These are phyloP conservation scores for Cajanus cajan DNA, from an alignment of 306 rosid genomes.

Conservation along the genomic window DNA sequence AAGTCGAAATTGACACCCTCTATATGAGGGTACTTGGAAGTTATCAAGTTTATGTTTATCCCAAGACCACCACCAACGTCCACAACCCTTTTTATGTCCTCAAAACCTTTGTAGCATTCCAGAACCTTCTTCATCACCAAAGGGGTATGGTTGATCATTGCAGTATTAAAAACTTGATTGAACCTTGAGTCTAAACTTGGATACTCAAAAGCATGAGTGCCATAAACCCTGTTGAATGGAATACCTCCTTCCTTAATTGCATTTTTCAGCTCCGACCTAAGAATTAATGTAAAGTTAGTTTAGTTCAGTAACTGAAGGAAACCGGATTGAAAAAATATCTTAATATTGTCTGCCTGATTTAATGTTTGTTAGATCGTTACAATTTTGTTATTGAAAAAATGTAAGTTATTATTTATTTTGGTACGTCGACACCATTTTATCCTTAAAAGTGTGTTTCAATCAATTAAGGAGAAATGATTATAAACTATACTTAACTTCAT, in stretches of 20 bases:
- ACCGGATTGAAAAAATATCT: too few relatives aligned
- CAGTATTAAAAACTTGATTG: slow-evolving; percentile 47
- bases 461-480: too few relatives aligned
- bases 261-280: slow-evolving; percentile 45
- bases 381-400: too few relatives aligned
- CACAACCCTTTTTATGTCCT: slow-evolving; percentile 39
- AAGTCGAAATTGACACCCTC: slow-evolving; percentile 42
- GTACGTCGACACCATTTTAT: too few relatives aligned
- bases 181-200: slow-evolving; percentile 33
- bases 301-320: not conserved
- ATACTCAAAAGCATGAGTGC: slow-evolving; percentile 40
- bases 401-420: too few relatives aligned
- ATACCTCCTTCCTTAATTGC: slow-evolving; percentile 49
- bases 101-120: slow-evolving; percentile 47
- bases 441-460: too few relatives aligned
- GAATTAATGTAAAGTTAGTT: not conserved
- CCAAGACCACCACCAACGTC: slow-evolving; percentile 74
- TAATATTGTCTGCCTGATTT: too few relatives aligned
- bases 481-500: too few relatives aligned
- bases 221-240: slow-evolving; percentile 49
- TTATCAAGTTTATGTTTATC: slow-evolving; percentile 41
- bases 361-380: too few relatives aligned
- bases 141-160: slow-evolving; percentile 48
- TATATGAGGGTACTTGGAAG: slow-evolving; percentile 50
- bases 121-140: slow-evolving; percentile 38